These are phyloP conservation scores for Ophioceras dolichostomum DNA, from an alignment of 2,329 filamentous ascomycete species.

Conservation along the genomic window DNA sequence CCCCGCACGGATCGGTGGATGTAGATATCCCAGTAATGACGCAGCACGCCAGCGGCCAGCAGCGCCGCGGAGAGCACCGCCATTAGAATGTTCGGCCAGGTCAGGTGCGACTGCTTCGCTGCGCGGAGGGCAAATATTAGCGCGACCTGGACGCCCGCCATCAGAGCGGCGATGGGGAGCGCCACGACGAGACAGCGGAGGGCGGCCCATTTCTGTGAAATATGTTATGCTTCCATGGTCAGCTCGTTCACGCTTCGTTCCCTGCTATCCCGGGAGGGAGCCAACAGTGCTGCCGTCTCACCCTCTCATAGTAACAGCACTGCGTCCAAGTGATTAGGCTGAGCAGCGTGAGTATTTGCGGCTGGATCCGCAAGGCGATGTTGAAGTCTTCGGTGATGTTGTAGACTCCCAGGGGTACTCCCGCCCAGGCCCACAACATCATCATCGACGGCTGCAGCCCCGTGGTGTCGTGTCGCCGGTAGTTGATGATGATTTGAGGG, in stretches of 20 bases:
- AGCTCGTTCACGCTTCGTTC: too few relatives aligned
- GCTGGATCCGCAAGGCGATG: constrained; percentile 27
- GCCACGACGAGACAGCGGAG: constrained; percentile 34
- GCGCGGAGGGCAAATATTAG: constrained; percentile 44
- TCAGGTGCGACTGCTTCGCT: constrained; percentile 26
- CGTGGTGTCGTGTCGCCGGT: constrained; percentile 50
- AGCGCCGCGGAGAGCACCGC: constrained; percentile 51
- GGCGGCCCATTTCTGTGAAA: constrained; percentile 37
- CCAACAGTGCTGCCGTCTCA: background rate
- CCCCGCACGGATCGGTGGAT: constrained; percentile 52
- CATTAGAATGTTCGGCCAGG: constrained; percentile 57
- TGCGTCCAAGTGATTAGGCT: constrained; percentile 30
- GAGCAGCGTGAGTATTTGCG: constrained; percentile 28
- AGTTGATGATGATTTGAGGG: constrained; percentile 59
- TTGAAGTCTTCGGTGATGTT: constrained; percentile 30
- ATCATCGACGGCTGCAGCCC: constrained; percentile 60
- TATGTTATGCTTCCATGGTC: too few relatives aligned
- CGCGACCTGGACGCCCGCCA: constrained; percentile 46
- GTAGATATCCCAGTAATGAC: constrained; percentile 61
- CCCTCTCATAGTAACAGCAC: constrained; percentile 24
- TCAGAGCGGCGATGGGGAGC: constrained; percentile 35
- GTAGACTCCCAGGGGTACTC: constrained; percentile 49
- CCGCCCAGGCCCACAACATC: constrained; percentile 58
- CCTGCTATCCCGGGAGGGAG: background rate
- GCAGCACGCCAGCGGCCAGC: constrained; percentile 51